Base-by-base conservation (phyloP, 1,284 basidiomycete species). In the Cutaneotrichosporon sp. region DNA sequence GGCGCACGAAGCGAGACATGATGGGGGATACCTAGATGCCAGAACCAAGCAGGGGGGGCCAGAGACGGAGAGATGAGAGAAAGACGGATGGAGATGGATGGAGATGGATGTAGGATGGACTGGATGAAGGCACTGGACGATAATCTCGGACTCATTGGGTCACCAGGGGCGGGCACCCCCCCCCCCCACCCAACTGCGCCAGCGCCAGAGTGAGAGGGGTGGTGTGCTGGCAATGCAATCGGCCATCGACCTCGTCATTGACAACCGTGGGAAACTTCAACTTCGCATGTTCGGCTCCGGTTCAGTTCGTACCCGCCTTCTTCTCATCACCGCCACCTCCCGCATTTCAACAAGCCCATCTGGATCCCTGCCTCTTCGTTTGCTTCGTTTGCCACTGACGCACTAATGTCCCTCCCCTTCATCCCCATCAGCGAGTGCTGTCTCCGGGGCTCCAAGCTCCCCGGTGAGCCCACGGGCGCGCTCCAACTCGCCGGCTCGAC, bases 1-100 rank as follows among this genome's bases (percentile, higher is more conserved):
- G 80, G 45, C 85, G 81, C 25, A 86, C 84, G 76, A 87, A 86
- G 56, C 84, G 82, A 59, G 84, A 84, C 84, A 83, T 84, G 54
- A 38, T 68, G 61, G 18, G 18, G 38, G 18, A 42, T 42, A 18
- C 38, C 38, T 42, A 42, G n/a, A n/a, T 42, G 42, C 14, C 33
- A 53, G 47, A 31, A 46, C 55, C 33, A 50, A n/a, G 5, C 29
- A 29, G 29, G 9, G 5, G 5, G 29, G 29, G 29, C 9, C 9
- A 29, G 29, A 29, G 29, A 29, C n/a, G 9, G 29, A 29, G 29
- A 29, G 29, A 29, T n/a, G n/a, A n/a, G n/a, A n/a, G n/a, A n/a
- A n/a, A n/a, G n/a, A n/a, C n/a, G n/a, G n/a, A n/a, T n/a, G 29
- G 5, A 9, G n/a, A n/a, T n/a, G n/a, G n/a, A n/a, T n/a, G n/a